These are phyloP conservation scores for Simmondsia chinensis DNA, from an alignment of 148 eudicot species.

Conservation along the genomic window DNA sequence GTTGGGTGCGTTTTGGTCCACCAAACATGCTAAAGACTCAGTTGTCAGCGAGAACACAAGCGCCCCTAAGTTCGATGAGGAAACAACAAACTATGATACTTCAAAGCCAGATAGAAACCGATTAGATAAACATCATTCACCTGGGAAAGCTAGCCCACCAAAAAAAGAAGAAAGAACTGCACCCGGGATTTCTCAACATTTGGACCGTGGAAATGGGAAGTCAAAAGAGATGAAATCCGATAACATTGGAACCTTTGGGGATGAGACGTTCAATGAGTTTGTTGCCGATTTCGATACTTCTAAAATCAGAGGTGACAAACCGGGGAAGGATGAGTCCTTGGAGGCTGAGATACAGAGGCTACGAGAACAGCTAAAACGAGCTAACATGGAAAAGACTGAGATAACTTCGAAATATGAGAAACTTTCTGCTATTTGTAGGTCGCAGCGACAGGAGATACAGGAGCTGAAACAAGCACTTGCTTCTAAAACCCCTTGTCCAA, in stretches of 20 bases:
- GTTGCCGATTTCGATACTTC: constrained; percentile 69
- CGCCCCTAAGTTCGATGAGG: constrained; percentile 47
- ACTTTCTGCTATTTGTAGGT: constrained; percentile 73
- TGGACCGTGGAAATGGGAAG: constrained; percentile 12
- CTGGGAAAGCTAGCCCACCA: constrained; percentile 22
- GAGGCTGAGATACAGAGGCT: constrained; percentile 66
- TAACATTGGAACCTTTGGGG: constrained; percentile 29
- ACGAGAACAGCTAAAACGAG: constrained; percentile 64
- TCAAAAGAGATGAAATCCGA: constrained; percentile 25
- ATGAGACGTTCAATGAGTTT: constrained; percentile 64
- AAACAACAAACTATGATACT: constrained; percentile 9
- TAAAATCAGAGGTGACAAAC: constrained; percentile 37
- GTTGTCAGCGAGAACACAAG: constrained; percentile 29
- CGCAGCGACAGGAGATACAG: constrained; percentile 91
- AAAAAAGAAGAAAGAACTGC: constrained; percentile 18
- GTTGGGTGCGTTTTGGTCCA: constrained; percentile 86
- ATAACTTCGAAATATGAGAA: constrained; percentile 83
- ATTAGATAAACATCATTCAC: constrained; percentile 13
- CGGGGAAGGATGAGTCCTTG: constrained; percentile 32
- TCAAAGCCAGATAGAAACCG: constrained; percentile 31
- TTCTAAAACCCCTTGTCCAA: constrained; percentile 52
- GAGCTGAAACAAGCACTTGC: constrained; percentile 83
- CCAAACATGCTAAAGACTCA: constrained; percentile 67
- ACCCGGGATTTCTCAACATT: constrained; percentile 20
- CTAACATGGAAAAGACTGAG: constrained; percentile 68